Evolutionary conservation across 345 rosid genomes (phyloP).

Genomic region (Garcia nutans): DNA sequence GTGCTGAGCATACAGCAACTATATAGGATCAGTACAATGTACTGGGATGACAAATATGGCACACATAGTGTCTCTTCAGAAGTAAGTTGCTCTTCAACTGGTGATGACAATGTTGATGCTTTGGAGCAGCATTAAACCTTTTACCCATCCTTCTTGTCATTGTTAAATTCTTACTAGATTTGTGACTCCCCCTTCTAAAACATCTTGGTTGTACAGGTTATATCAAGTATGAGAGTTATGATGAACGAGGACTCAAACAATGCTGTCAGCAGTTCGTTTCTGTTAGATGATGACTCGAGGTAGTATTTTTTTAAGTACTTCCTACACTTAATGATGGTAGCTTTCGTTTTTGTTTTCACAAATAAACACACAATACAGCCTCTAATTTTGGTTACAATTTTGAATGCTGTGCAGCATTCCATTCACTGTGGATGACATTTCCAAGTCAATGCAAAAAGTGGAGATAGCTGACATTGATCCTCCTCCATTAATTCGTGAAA

Average conservation of each 20-base stretch:
- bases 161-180: background rate
- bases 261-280: constrained; percentile 92
- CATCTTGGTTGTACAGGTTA: constrained; percentile 49
- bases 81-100: constrained; percentile 44
- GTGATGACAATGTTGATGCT: constrained; percentile 3
- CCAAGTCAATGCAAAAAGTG: constrained; percentile 86
- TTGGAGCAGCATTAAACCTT: background rate
- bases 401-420: constrained; percentile 70
- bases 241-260: constrained; percentile 96
- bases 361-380: background rate
- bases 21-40: constrained; percentile 98
- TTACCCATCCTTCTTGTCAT: background rate
- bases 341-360: background rate
- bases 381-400: constrained; percentile 15
- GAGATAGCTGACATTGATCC: constrained; percentile 88
- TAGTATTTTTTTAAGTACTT: constrained; percentile 18
- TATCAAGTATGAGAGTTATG: constrained; percentile 88
- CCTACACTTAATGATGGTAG: background rate
- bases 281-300: constrained; percentile 99
- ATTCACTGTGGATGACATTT: constrained; percentile 94
- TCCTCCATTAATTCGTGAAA: constrained; percentile 78
- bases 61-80: constrained; percentile 94
- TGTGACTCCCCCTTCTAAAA: background rate
- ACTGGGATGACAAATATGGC: constrained; percentile 99
- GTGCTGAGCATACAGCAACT: constrained; percentile 94